phyloP scores from a whole-genome alignment of 805 yeast genomes.

The Candida ficus region DNA sequence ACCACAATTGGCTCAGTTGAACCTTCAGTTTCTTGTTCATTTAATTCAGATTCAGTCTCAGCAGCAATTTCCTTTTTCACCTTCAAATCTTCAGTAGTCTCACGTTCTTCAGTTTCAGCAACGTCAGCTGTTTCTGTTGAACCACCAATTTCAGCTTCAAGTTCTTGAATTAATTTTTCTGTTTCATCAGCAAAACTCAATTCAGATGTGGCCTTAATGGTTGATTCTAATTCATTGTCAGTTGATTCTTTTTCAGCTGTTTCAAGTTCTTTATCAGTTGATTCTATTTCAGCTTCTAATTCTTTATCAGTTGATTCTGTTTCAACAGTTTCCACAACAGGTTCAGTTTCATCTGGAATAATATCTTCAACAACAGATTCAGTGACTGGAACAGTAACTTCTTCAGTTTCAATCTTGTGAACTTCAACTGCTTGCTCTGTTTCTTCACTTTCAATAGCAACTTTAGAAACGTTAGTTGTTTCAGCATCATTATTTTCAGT shows the following conservation, averaged over 20 bases:
- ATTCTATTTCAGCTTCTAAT: not conserved
- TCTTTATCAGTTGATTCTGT: not conserved
- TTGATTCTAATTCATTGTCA: not conserved
- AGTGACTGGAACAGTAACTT: not conserved
- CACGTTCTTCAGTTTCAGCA: not conserved
- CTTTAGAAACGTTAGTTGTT: not conserved
- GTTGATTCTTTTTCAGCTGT: not conserved
- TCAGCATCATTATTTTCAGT: no score
- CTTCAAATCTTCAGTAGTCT: not conserved
- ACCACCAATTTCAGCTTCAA: slow-evolving; percentile 15
- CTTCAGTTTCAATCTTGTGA: not conserved
- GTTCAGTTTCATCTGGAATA: not conserved
- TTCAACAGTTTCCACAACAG: not conserved
- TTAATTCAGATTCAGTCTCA: not conserved
- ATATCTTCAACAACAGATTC: not conserved
- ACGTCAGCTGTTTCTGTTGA: not conserved
- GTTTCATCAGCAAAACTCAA: slow-evolving; percentile 15
- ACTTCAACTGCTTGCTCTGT: not conserved
- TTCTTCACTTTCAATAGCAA: not conserved
- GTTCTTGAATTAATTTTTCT: slow-evolving; percentile 18
- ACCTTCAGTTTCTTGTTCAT: not conserved
- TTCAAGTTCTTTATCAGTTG: not conserved
- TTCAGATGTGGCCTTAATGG: not conserved
- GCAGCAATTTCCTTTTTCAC: not conserved
- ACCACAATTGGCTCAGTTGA: not conserved